phyloP scores from a whole-genome alignment of 2,329 filamentous ascomycete species.

The Graphilbum fragrans region DNA sequence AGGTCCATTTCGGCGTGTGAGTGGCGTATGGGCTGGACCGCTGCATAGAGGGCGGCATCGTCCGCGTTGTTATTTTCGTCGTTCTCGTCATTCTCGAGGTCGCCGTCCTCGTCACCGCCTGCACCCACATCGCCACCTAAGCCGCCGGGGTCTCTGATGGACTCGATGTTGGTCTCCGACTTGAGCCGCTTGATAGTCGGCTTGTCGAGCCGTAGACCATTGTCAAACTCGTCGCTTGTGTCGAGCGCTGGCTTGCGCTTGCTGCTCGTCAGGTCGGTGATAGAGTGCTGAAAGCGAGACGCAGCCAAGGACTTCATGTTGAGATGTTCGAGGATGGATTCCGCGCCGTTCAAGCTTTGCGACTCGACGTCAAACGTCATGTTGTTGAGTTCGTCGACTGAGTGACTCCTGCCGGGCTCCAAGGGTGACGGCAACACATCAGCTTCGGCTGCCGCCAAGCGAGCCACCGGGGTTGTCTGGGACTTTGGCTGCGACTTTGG shows the following conservation, averaged over 20 bases:
- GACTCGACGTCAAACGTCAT: slow-evolving; percentile 39
- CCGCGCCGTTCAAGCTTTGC: slow-evolving; percentile 41
- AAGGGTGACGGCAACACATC: neutral
- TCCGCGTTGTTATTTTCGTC: slow-evolving; percentile 24
- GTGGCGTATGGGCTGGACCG: slow-evolving; percentile 35
- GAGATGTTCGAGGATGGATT: slow-evolving; percentile 29
- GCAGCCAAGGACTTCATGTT: slow-evolving; percentile 27
- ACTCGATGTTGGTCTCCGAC: slow-evolving; percentile 27
- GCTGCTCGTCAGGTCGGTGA: slow-evolving; percentile 30
- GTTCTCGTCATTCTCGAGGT: slow-evolving; percentile 20
- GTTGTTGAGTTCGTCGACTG: slow-evolving; percentile 37
- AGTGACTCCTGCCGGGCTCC: slow-evolving; percentile 19
- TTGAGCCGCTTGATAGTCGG: slow-evolving; percentile 44
- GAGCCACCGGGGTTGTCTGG: slow-evolving; percentile 8
- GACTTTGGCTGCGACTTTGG: slow-evolving; percentile 11
- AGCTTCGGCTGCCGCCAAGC: slow-evolving; percentile 6
- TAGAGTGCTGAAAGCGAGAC: slow-evolving; percentile 11
- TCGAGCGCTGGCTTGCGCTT: slow-evolving; percentile 42
- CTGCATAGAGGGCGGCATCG: slow-evolving; percentile 34
- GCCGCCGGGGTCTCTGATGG: neutral
- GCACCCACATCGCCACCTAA: no score
- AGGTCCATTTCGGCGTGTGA: slow-evolving; percentile 43
- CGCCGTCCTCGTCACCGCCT: slow-evolving; percentile 27
- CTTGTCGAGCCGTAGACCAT: slow-evolving; percentile 19
- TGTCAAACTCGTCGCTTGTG: slow-evolving; percentile 38